Conservation (phyloP, 148 eudicot genomes). For the Vaccinium corymbosum region DNA sequence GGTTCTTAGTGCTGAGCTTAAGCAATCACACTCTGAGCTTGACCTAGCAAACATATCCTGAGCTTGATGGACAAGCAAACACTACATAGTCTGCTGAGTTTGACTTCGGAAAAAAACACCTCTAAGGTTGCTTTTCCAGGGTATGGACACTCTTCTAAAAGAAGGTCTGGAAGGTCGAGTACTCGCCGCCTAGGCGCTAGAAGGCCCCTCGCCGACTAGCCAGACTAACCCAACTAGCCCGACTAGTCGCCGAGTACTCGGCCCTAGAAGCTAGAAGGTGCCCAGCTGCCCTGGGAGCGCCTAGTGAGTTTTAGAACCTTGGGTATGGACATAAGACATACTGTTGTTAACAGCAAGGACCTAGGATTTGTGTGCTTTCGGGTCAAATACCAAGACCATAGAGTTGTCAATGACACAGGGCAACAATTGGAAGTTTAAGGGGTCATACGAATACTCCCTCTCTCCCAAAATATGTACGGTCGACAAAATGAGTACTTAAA, state of each 20-base stretch:
- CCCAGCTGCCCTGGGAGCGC: too few relatives aligned
- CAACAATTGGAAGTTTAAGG: not conserved
- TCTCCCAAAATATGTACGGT: too few relatives aligned
- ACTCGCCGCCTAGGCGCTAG: too few relatives aligned
- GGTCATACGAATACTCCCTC: not conserved
- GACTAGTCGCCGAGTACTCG: too few relatives aligned
- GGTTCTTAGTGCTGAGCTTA: not conserved
- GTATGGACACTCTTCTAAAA: too few relatives aligned
- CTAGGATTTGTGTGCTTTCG: not conserved
- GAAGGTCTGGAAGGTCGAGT: too few relatives aligned
- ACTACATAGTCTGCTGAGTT: not conserved
- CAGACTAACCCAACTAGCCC: too few relatives aligned
- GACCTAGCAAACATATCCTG: not conserved
- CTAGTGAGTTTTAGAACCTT: too few relatives aligned
- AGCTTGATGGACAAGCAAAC: not conserved
- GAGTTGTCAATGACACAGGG: not conserved
- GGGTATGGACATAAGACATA: not conserved
- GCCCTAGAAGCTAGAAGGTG: too few relatives aligned
- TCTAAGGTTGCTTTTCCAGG: not conserved
- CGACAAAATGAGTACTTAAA: too few relatives aligned
- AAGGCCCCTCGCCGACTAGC: too few relatives aligned
- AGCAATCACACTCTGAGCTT: not conserved
- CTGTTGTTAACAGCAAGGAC: not conserved
- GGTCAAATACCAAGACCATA: not conserved
- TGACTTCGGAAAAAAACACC: not conserved